Base-by-base conservation (phyloP, 441 rosid species). In the Gossypium trilobum region DNA sequence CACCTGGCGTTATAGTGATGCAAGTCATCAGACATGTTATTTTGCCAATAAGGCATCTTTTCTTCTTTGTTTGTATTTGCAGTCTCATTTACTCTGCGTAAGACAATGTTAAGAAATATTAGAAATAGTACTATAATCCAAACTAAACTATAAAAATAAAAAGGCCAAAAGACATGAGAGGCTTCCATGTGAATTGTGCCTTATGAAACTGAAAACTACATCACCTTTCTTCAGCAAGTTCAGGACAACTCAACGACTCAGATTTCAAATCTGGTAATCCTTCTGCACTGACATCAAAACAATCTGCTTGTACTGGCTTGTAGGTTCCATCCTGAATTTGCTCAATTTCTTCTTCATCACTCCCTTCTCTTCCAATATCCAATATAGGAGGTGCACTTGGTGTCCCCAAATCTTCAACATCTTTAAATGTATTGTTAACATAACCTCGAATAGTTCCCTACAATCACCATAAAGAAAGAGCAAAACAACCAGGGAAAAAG, bases 371-470 rank as follows among this genome's bases (percentile, higher is more conserved):
- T 68, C 79, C 87, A 56, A n/a, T 83, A 75, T 84, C 94, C 79
- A 82, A 67, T 14, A 92, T 87, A 64, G 97, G 97, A 61, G 97
- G 97, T 54, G 99, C 99, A 73, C 97, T 95, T 33, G 97, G 97
- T 33, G 97, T 95, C 39, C 99, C 90, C 54, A 89, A 64, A 75
- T 87, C 92, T 66, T 76, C 85, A 5, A 56, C 54, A 56, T 75
- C 87, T 68, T 79, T 78, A 74, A 79, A 77, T 55, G 48, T 27
- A 10, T 72, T 74, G 23, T 62, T 67, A 23, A 60, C 76, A n/a
- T 73, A 55, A 66, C 63, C 73, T 5, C 71, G 76, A 71, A 29
- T 29, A 9, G 73, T 59, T 69, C 84, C 87, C 97, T 91, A 82
- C 61, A 67, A 36, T 56, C 46, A 68, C 13, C 71, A 68, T 60